Evolutionary conservation across 2,329 filamentous ascomycete genomes (phyloP).

Genomic region (Fusarium tupiense): DNA sequence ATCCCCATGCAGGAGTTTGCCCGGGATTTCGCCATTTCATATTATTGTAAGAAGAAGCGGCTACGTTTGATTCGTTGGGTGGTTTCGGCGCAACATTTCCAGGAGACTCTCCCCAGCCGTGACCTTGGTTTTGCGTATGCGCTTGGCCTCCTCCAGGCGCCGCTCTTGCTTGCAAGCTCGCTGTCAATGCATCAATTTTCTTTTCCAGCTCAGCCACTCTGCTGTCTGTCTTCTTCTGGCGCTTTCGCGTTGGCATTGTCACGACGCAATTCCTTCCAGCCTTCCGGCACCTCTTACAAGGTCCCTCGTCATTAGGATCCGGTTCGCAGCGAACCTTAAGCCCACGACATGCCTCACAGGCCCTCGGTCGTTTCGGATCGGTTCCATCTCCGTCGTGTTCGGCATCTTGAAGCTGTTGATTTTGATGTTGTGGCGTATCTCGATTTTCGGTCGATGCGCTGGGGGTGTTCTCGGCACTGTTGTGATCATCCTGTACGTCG

Average conservation of each 20-base stretch:
- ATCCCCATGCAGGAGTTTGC: constrained; percentile 32
- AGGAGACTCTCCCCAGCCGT: constrained; percentile 18
- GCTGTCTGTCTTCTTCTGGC: constrained; percentile 92
- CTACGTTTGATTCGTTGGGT: constrained; percentile 5
- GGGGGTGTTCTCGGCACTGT: constrained; percentile 29
- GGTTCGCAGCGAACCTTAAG: constrained; percentile 89
- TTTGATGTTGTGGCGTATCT: constrained; percentile 18
- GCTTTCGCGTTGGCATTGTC: constrained; percentile 78
- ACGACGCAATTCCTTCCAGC: constrained; percentile 81
- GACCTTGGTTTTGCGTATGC: constrained; percentile 4
- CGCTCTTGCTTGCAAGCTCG: constrained; percentile 73
- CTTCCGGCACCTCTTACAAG: constrained; percentile 82
- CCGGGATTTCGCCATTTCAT: constrained; percentile 13
- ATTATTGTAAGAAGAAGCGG: constrained; percentile 12
- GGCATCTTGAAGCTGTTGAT: constrained; percentile 27
- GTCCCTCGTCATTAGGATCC: constrained; percentile 70
- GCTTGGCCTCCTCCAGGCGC: constrained; percentile 29
- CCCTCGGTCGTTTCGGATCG: constrained; percentile 74
- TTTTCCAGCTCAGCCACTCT: constrained; percentile 90
- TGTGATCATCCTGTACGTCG: constrained; percentile 19
- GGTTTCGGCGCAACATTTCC: constrained; percentile 12
- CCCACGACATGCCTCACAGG: constrained; percentile 79
- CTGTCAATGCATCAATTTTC: constrained; percentile 90
- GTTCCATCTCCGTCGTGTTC: constrained; percentile 38
- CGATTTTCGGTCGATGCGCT: constrained; percentile 38